Conservation (phyloP, 2,329 filamentous ascomycete genomes). For the Aspergillus arachidicola region DNA sequence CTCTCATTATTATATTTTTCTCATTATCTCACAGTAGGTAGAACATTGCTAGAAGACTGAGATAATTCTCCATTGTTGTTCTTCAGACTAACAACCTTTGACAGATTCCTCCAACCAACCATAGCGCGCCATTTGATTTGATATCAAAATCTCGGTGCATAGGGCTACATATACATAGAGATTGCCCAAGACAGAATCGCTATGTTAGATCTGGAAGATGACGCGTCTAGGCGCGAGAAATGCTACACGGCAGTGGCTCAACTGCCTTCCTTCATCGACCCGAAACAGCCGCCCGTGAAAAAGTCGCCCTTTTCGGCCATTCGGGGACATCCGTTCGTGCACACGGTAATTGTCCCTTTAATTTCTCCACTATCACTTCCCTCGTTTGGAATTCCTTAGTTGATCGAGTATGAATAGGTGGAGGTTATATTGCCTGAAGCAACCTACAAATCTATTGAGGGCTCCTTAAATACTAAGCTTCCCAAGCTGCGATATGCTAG, state of each 20-base stretch:
- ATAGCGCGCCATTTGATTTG: neutral
- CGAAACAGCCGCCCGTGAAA: constrained; percentile 69
- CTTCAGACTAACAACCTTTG: neutral
- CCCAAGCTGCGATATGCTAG: constrained; percentile 60
- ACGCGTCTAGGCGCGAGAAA: constrained; percentile 54
- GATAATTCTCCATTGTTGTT: neutral
- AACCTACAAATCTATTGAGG: constrained; percentile 56
- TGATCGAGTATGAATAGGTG: constrained; percentile 49
- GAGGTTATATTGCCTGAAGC: constrained; percentile 74
- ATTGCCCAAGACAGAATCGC: neutral
- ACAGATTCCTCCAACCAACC: neutral
- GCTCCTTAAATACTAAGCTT: constrained; percentile 52
- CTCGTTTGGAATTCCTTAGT: constrained; percentile 1
- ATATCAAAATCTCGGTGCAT: neutral
- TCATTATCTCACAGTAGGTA: neutral
- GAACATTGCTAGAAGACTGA: neutral
- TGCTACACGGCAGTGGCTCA: constrained; percentile 73
- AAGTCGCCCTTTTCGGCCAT: constrained; percentile 77
- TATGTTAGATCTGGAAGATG: constrained; percentile 50
- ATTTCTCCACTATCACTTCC: neutral
- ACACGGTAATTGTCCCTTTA: constrained; percentile 56
- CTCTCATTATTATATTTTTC: neutral
- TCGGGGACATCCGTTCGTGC: constrained; percentile 65
- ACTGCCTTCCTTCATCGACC: constrained; percentile 69
- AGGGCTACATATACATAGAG: neutral